Base-by-base conservation (phyloP, 805 yeast genomes). In the Saturnispora saitoi region DNA sequence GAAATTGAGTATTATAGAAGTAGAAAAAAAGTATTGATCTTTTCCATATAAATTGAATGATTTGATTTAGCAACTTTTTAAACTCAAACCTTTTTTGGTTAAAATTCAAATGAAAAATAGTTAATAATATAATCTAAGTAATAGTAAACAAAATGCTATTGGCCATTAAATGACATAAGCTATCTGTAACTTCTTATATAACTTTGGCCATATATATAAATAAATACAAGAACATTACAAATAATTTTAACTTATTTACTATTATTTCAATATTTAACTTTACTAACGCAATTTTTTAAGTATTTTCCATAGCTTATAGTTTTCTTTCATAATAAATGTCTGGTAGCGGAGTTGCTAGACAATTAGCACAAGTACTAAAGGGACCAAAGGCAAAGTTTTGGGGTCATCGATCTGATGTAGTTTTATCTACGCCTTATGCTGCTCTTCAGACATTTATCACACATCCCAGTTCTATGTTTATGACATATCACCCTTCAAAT, bases 401-500 rank as follows among this genome's bases (percentile, higher is more conserved):
- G 38, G 24, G 17, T 17, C 38, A 17, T 24, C 5, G 28, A 6
- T 9, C 8, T 24, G 28, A 24, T 34, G 38, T 17, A 34, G 38
- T 17, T 17, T 15, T 34, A 20, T 12, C 17, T 14, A 17, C 38
- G 9, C 38, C 38, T 9, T 15, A 17, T 12, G 11, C 22, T 15
- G 4, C 11, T 8, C 17, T 12, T 17, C 14, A 34, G 11, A 34
- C 7, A 15, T 17, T 19, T 12, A 10, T 9, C 24, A 34, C 9
- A 3, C 19, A 41, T n/a, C 22, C 32, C 17, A 29, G 24, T 9
- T 31, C 43, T 10, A 19, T 41, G 32, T 24, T 44, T 22, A 15
- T 31, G 20, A 40, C 44, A 3, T 46, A 46, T 20, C 48, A 46
- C 19, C 48, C 48, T 6, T 31, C 29, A 28, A 32, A 9, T 8